Evolutionary conservation across 2,329 filamentous ascomycete genomes (phyloP), one percentile per base, ranked within the genome.

Genomic region (Fusarium penzigii): DNA sequence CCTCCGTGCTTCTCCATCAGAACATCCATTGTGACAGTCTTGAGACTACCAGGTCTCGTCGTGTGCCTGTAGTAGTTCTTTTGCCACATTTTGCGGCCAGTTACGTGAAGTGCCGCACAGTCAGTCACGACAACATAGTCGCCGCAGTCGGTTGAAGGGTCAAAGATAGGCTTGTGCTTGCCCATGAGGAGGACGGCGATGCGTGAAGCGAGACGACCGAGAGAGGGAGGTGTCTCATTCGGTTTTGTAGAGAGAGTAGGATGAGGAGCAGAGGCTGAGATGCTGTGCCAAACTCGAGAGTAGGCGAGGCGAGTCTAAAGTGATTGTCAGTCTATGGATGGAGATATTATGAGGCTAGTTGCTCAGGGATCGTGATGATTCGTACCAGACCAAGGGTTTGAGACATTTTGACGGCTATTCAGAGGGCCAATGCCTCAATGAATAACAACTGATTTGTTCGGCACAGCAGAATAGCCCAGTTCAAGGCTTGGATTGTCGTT

Each of bases 121-220:
- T 92, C 87, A 38, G 90, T 90, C 46, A 94, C 92, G 1, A 99
- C 93, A 12, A 99, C 92, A 74, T 99, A 99, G 84, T 99, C 94
- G 64, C 94, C 94, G 81, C 94, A 97, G 80, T 99, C 94, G 56
- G 92, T 97, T 17, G 92, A 96, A 2, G 94, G 94, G 75, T 97
- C 90, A 78, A 86, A 99, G 73, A 94, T 96, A 17, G 94, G 94
- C 78, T 99, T 99, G 82, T 99, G 89, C 81, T 99, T 99, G 76
- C 94, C 94, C 92, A 97, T 97, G 47, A 97, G 85, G 55, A 90
- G 80, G 48, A 87, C 79, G 56, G 92, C 93, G 72, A 97, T 96
- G 58, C 88, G 86, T 48, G 88, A 91, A 56, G 93, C 93, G 46
- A 97, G 82, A 40, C 93, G 91, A 63, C 93, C 93, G 39, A 97